Evolutionary conservation across 345 rosid genomes (phyloP).

Genomic region (Populus simonii): DNA sequence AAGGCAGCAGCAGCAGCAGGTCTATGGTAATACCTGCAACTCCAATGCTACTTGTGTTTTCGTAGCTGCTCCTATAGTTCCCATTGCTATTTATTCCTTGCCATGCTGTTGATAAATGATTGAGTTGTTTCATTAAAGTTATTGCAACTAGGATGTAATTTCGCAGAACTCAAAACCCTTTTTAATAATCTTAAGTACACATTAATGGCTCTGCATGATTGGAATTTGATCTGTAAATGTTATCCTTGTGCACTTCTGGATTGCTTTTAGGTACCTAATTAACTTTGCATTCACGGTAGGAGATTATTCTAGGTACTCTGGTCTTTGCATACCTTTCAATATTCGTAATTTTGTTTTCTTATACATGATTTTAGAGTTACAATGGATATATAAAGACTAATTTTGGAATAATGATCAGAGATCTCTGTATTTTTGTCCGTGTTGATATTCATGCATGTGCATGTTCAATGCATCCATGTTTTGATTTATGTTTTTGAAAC

Average conservation of each 20-base stretch:
- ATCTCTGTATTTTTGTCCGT: not conserved
- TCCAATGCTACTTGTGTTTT: not conserved
- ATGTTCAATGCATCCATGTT: not conserved
- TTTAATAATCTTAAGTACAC: not conserved
- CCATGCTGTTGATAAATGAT: not conserved
- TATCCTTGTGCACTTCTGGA: no score
- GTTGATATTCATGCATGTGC: not conserved
- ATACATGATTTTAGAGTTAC: not conserved
- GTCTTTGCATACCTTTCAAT: not conserved
- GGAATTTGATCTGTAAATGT: not conserved
- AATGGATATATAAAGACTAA: not conserved
- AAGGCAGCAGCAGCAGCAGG: conserved; percentile 15
- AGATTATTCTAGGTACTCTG: not conserved
- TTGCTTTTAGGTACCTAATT: not conserved
- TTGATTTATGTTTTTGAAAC: not conserved
- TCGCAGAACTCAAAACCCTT: not conserved
- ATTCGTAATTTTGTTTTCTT: not conserved
- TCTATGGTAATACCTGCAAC: conserved; percentile 33
- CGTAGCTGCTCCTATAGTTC: not conserved
- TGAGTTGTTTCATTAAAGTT: not conserved
- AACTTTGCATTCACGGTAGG: not conserved
- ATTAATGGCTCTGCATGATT: not conserved
- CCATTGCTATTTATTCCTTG: not conserved
- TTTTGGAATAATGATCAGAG: not conserved
- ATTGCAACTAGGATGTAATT: not conserved